Evolutionary conservation across 2,329 filamentous ascomycete species (phyloP).

Genomic region (Epichloe gansuensis): DNA sequence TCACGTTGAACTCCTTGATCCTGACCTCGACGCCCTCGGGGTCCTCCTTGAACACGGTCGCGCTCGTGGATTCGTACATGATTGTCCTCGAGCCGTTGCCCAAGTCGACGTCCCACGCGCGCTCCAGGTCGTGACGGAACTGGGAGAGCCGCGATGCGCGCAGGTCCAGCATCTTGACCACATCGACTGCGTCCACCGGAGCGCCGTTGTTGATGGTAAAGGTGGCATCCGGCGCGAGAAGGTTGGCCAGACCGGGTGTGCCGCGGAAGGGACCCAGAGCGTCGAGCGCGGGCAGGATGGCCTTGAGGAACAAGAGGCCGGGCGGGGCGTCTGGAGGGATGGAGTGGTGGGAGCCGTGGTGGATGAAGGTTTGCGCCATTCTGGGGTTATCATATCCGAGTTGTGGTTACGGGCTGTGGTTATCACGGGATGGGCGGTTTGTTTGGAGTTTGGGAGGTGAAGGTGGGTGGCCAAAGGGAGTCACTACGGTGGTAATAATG

Average conservation of each 20-base stretch:
- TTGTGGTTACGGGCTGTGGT: too few species aligned
- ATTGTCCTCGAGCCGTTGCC: conserved; percentile 1
- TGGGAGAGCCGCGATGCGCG: not conserved
- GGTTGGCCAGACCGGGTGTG: not conserved
- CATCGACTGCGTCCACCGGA: conserved; percentile 1
- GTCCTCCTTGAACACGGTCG: conserved; percentile 1
- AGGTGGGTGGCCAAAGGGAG: not conserved
- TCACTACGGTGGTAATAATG: too few species aligned
- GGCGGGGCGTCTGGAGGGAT: conserved; percentile 1
- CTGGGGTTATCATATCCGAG: too few species aligned
- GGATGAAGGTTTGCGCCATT: conserved; percentile 1
- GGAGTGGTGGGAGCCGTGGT: not conserved
- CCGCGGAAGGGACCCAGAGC: conserved; percentile 7
- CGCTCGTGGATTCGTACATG: conserved; percentile 1
- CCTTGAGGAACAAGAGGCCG: conserved; percentile 8
- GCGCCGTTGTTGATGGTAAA: conserved; percentile 8
- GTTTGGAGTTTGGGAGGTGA: not conserved
- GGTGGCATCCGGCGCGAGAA: conserved; percentile 6
- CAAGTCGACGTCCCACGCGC: conserved; percentile 1
- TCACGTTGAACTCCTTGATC: conserved; percentile 3
- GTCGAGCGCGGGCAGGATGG: conserved; percentile 8
- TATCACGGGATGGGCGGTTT: too few species aligned
- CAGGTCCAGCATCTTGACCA: conserved; percentile 3
- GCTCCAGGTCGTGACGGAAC: not conserved
- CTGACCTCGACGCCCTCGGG: not conserved